Percentiles rank a stretch among this genome's conserved stretches.
Evolutionary conservation across 2,329 filamentous ascomycete genomes (phyloP).

Genomic region (Curvularia sp.): DNA sequence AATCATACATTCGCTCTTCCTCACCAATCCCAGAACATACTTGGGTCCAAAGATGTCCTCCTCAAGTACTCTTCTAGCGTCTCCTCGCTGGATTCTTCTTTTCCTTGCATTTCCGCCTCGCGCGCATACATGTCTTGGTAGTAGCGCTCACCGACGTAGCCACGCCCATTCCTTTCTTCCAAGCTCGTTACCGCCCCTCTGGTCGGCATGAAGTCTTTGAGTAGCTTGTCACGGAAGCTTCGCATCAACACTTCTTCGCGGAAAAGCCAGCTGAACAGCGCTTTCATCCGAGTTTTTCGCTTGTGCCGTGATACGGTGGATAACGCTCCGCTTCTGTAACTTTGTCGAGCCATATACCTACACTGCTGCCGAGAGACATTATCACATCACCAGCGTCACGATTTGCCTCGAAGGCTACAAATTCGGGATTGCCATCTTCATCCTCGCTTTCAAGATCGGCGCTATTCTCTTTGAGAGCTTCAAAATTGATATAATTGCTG

Average conservation of each 20-base stretch:
- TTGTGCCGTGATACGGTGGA: neutral
- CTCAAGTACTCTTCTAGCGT: neutral
- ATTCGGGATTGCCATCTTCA: neutral
- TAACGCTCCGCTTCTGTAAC: neutral
- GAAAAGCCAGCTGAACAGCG: constrained; percentile 10
- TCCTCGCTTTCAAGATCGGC: neutral
- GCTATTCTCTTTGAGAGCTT: neutral
- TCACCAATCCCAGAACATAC: neutral
- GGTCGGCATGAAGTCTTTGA: neutral
- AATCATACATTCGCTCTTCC: neutral
- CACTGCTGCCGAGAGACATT: neutral
- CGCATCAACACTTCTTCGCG: constrained; percentile 8
- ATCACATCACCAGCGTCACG: neutral
- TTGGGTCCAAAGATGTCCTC: neutral
- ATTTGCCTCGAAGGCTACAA: neutral
- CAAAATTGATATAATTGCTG: neutral
- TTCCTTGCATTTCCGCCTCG: neutral
- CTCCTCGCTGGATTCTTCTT: neutral
- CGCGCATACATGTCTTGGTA: neutral
- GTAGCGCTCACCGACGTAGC: neutral
- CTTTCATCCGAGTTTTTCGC: neutral
- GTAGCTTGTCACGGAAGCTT: neutral
- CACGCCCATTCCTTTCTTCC: neutral
- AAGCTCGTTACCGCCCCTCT: neutral
- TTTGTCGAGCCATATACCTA: neutral